Evolutionary conservation across 257 asterid species (phyloP).

Genomic region (Pogostemon cablin): DNA sequence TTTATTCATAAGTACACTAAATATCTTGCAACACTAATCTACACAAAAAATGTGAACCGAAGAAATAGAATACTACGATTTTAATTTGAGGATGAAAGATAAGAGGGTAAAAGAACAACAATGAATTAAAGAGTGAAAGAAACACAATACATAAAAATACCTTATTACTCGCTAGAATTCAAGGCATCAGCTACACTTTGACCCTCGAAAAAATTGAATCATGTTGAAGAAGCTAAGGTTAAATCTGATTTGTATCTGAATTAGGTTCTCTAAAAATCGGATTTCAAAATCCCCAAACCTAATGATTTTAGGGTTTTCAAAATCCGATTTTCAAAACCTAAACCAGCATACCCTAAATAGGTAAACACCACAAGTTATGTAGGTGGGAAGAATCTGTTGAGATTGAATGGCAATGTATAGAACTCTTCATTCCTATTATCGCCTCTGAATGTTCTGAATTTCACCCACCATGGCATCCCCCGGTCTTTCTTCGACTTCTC

Average conservation of each 20-base stretch:
- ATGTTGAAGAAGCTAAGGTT: constrained; percentile 28
- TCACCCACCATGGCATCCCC: constrained; percentile 99
- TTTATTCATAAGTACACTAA: too few relatives aligned
- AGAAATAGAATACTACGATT: too few relatives aligned
- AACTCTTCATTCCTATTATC: constrained; percentile 94
- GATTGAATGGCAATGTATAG: constrained; percentile 93
- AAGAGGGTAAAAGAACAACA: neutral
- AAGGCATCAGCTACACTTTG: constrained; percentile 28
- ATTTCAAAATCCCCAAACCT: too few relatives aligned
- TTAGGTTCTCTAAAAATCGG: constrained; percentile 23
- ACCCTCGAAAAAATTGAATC: constrained; percentile 38
- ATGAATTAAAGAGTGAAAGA: neutral
- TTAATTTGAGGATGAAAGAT: too few relatives aligned
- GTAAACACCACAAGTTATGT: constrained; percentile 40
- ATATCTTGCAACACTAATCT: too few relatives aligned
- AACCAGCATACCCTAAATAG: too few relatives aligned
- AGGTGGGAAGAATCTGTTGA: constrained; percentile 96
- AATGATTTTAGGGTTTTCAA: too few relatives aligned
- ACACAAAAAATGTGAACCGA: too few relatives aligned
- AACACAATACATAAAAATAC: neutral
- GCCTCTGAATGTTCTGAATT: constrained; percentile 91
- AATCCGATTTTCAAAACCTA: too few relatives aligned
- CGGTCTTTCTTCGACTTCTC: constrained; percentile 91
- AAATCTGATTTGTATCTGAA: constrained; percentile 29
- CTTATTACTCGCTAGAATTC: constrained; percentile 25